phyloP scores from a whole-genome alignment of 176 grass and related monocot species.

The Oryza punctata region DNA sequence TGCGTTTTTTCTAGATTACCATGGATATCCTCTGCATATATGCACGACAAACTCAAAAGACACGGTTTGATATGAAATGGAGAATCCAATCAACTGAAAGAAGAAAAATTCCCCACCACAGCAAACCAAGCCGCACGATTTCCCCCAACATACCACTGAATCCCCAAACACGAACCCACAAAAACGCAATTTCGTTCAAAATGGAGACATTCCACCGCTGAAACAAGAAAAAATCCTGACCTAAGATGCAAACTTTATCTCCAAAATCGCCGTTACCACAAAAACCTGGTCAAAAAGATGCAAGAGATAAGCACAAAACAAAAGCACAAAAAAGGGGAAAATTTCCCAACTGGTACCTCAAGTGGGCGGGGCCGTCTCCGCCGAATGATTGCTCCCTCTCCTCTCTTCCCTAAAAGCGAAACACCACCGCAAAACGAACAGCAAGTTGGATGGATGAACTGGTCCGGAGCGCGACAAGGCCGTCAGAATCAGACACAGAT shows the following conservation, averaged over 20 bases:
- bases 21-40: not conserved
- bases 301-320: conserved; percentile 26
- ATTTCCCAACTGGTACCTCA: conserved; percentile 49
- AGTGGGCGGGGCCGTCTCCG: conserved; percentile 20
- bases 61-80: not conserved
- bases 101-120: not conserved
- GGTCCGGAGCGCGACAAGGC: conserved; percentile 20
- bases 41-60: not conserved
- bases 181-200: conserved; percentile 14
- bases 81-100: not conserved
- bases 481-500: conserved; percentile 57
- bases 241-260: conserved; percentile 38
- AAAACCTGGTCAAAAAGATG: conserved; percentile 24
- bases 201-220: not conserved
- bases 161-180: not conserved
- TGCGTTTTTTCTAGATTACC: not conserved
- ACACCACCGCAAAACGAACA: conserved; percentile 11
- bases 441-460: conserved; percentile 5
- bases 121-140: not conserved
- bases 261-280: conserved; percentile 18
- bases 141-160: not conserved
- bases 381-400: conserved; percentile 59
- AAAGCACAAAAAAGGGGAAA: conserved; percentile 6
- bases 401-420: conserved; percentile 37
- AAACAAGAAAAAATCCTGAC: conserved; percentile 1